Evolutionary conservation across 768 basidiomycete genomes (phyloP).

Genomic region (Glaciozyma martinii): DNA sequence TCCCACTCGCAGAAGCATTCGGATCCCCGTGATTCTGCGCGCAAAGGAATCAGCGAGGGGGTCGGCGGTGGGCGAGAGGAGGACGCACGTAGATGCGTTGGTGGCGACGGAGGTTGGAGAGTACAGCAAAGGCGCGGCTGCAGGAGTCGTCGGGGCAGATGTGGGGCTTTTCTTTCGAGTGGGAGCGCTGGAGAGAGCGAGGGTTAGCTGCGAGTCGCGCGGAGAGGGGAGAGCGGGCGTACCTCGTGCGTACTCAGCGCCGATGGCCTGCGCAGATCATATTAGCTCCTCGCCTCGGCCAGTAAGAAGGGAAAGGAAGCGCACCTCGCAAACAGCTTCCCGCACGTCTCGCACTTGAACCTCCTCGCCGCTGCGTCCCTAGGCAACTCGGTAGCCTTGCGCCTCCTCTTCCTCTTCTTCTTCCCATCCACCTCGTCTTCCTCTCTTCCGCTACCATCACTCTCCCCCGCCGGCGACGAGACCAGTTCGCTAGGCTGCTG

Average conservation of each 20-base stretch:
- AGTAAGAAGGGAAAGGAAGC: not conserved
- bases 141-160: not conserved
- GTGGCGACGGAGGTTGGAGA: not conserved
- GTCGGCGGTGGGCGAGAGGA: too few species aligned
- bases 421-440: too few species aligned
- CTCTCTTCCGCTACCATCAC: too few species aligned
- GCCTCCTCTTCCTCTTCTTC: too few species aligned
- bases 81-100: not conserved
- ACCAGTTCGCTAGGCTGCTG: too few species aligned
- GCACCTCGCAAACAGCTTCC: not conserved
- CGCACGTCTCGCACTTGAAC: not conserved
- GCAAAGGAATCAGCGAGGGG: too few species aligned
- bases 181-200: not conserved
- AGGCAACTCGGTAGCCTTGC: too few species aligned
- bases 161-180: not conserved
- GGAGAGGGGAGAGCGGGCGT: not conserved
- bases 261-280: not conserved
- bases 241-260: conserved; percentile 1
- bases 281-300: not conserved
- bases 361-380: too few species aligned
- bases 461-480: too few species aligned
- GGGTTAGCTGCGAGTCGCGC: not conserved
- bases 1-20: too few species aligned
- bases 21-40: too few species aligned
- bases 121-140: not conserved